A percentile compares a stretch with the other conserved stretches of the same genome.
Conservation (phyloP, 73 alveolate genomes). For the Paramecium sonneborni region DNA sequence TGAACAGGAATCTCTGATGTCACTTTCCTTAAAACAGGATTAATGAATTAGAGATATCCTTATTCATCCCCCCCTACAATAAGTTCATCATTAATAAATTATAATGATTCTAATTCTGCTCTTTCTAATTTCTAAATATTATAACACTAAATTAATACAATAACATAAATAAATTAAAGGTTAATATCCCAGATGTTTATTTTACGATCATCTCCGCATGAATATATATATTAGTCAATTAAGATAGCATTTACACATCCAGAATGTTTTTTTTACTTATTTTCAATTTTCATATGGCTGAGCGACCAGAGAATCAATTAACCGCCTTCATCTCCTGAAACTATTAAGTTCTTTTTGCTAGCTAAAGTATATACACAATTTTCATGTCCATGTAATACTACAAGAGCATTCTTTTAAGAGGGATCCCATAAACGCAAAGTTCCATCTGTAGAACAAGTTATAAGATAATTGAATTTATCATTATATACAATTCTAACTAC, state of each 20-base stretch:
- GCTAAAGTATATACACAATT: conserved; percentile 36
- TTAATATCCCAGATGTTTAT: not conserved
- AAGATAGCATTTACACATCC: conserved; percentile 39
- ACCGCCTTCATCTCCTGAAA: conserved; percentile 53
- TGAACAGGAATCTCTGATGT: conserved; percentile 8
- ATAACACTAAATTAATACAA: not conserved
- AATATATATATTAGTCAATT: not conserved
- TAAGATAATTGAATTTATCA: not conserved
- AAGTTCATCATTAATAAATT: conserved; percentile 19
- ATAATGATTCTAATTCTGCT: conserved; percentile 8
- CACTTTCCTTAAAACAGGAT: not conserved
- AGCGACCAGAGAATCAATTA: not conserved
- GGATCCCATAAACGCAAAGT: conserved; percentile 31
- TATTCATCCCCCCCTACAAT: conserved; percentile 27
- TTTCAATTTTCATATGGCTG: not conserved
- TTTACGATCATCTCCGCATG: conserved; percentile 38
- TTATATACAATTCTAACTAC: conserved; percentile 23
- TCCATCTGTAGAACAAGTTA: conserved; percentile 30
- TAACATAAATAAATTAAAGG: not conserved
- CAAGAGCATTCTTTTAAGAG: not conserved
- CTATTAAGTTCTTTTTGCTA: not conserved
- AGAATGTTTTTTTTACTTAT: not conserved
- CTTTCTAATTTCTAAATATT: not conserved
- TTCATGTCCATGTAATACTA: not conserved
- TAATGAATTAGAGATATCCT: not conserved